Percentiles rank a stretch among this genome's conserved stretches.
phyloP scores from a whole-genome alignment of 148 eudicot genomes.

The Arctostaphylos glauca region DNA sequence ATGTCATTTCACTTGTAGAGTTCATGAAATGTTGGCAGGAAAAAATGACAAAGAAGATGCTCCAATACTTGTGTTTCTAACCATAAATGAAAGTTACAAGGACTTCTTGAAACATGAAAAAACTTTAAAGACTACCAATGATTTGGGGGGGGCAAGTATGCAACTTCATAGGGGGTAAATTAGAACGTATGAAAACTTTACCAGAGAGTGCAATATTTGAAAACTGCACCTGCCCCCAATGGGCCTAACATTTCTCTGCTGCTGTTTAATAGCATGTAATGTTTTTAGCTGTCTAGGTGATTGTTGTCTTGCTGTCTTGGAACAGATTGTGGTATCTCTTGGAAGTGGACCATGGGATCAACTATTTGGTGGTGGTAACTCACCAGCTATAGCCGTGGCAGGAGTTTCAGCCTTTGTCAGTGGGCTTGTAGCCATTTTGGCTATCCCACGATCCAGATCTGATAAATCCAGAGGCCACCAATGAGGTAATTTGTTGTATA shows the following conservation, averaged over 20 bases:
- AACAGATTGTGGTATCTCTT: constrained; percentile 81
- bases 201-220: not conserved
- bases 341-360: constrained; percentile 92
- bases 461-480: constrained; percentile 43
- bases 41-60: not conserved
- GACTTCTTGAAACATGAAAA: not conserved
- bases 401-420: constrained; percentile 69
- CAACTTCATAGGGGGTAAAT: not conserved
- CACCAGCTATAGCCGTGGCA: constrained; percentile 75
- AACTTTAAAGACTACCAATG: not conserved
- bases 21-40: not conserved
- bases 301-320: constrained; percentile 16
- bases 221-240: not conserved
- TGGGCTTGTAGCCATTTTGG: constrained; percentile 60
- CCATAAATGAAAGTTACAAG: not conserved
- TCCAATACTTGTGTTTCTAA: not conserved
- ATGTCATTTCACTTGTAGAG: not conserved
- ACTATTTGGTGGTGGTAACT: constrained; percentile 86
- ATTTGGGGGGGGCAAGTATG: not conserved
- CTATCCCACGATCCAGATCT: constrained; percentile 61
- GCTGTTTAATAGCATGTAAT: not conserved
- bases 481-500: constrained; percentile 39
- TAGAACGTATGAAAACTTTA: not conserved
- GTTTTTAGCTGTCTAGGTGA: constrained; percentile 16
- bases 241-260: not conserved